These are phyloP conservation scores for Globisporangium recalcitrans DNA, from an alignment of 352 stramenopile genomes.

Conservation along the genomic window DNA sequence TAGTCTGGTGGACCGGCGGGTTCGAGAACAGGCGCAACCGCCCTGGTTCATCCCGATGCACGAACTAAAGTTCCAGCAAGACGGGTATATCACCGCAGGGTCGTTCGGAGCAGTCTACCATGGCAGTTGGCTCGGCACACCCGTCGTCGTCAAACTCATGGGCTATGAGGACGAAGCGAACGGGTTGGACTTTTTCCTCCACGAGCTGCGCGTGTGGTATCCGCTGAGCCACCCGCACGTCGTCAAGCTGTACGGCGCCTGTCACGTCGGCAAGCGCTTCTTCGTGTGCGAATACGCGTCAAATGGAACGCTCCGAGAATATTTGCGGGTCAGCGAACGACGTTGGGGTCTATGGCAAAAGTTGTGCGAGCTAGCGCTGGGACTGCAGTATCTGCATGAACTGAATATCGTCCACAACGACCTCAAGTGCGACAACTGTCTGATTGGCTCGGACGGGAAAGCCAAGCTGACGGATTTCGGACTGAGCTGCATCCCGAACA, in stretches of 20 bases:
- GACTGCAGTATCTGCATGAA: constrained; percentile 48
- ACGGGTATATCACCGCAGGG: constrained; percentile 12
- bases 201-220: constrained; percentile 21
- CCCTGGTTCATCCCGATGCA: constrained; percentile 18
- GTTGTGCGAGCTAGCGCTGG: constrained; percentile 23
- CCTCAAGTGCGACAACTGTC: constrained; percentile 58
- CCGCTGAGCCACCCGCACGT: constrained; percentile 22
- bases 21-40: constrained; percentile 8
- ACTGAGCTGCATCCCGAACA: constrained; percentile 14
- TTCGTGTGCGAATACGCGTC: constrained; percentile 21
- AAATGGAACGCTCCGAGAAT: constrained; percentile 14
- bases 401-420: constrained; percentile 51
- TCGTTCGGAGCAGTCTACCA: constrained; percentile 22
- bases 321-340: neutral
- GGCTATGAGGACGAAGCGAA: constrained; percentile 12
- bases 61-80: constrained; percentile 13
- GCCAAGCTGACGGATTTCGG: constrained; percentile 26
- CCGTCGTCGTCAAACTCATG: constrained; percentile 15
- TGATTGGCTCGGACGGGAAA: constrained; percentile 35
- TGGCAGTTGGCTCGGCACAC: constrained; percentile 15
- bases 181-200: constrained; percentile 10
- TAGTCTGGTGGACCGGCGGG: constrained; percentile 3
- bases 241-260: constrained; percentile 21
- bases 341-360: constrained; percentile 4
- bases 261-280: constrained; percentile 21